Base-by-base conservation (phyloP, 1,284 basidiomycete species). In the Peniophora sp. region DNA sequence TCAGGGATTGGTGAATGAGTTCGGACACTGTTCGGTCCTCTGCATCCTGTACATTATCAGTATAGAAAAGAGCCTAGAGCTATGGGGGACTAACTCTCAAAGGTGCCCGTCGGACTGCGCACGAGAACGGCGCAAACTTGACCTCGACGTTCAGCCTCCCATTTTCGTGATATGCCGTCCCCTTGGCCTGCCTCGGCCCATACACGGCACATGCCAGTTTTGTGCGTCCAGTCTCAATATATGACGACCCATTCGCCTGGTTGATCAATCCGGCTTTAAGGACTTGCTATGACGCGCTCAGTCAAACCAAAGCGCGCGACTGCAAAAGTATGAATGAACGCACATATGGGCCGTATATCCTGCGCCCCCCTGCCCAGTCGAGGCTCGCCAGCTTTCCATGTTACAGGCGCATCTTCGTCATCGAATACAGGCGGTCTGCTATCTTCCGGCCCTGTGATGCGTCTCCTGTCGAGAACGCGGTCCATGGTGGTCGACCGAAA, bases 141-240 rank as follows among this genome's bases (percentile, higher is more conserved):
- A 97, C 89, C 67, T 98, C 94, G 2, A 99, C 90, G 55, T 94
- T 97, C 51, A 99, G 69, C 52, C 82, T 82, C 0, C 95, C 96
- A 55, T 83, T 85, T 56, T 96, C 89, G 54, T 78, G 90, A 65
- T 93, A 98, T 2, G 80, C 66, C 48, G 78, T 71, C 55, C 76
- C 82, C 73, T 88, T 91, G 23, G 88, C 82, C 61, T 94, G 95
- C 51, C 94, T 81, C 9, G 96, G 97, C 0, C 96, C 96, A 66
- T 97, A 96, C 88, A 97, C 90, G 42, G 95, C 93, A 64, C 93
- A 97, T 2, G 93, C 92, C 56, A 98, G 83, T 71, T 98, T 99
- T 0, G 92, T 89, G 58, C 76, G 77, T 54, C 81, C 88, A 12
- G 83, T 88, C 68, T 99, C 96, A 56, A 98, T 87, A 63, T 97